These are phyloP conservation scores for Ceratocystis alfenasii DNA, from an alignment of 2,329 filamentous ascomycete species.

Conservation along the genomic window DNA sequence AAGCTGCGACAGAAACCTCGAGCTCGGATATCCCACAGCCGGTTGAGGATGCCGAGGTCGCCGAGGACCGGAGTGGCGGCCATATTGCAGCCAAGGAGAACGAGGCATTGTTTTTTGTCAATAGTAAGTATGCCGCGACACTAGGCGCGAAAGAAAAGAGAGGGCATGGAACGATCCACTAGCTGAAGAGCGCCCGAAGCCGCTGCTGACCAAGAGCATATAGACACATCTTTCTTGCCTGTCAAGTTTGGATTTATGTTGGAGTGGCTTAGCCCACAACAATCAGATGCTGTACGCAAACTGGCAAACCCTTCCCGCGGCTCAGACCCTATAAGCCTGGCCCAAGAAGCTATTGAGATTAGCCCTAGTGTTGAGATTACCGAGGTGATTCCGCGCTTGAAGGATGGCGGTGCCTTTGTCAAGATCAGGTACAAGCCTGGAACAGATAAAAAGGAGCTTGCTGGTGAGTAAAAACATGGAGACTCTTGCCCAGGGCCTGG, in stretches of 20 bases:
- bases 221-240: constrained; percentile 20
- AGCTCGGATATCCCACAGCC: constrained; percentile 11
- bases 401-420: constrained; percentile 88
- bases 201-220: neutral
- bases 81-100: constrained; percentile 67
- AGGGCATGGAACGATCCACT: neutral
- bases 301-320: constrained; percentile 40
- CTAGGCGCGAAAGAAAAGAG: neutral
- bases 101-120: constrained; percentile 80
- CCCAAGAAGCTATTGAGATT: constrained; percentile 51
- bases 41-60: constrained; percentile 25
- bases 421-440: constrained; percentile 53
- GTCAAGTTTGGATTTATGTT: constrained; percentile 17
- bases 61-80: constrained; percentile 56
- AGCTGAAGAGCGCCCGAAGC: neutral
- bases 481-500: neutral
- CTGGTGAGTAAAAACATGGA: constrained; percentile 28
- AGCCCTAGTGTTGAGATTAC: constrained; percentile 56
- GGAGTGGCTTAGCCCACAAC: constrained; percentile 20
- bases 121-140: constrained; percentile 47
- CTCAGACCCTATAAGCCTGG: constrained; percentile 43
- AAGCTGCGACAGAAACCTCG: constrained; percentile 19
- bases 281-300: constrained; percentile 28
- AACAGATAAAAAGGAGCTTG: constrained; percentile 33
- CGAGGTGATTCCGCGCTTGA: constrained; percentile 70